phyloP scores from a whole-genome alignment of 2,329 filamentous ascomycete species.

The Fusarium setosum region DNA sequence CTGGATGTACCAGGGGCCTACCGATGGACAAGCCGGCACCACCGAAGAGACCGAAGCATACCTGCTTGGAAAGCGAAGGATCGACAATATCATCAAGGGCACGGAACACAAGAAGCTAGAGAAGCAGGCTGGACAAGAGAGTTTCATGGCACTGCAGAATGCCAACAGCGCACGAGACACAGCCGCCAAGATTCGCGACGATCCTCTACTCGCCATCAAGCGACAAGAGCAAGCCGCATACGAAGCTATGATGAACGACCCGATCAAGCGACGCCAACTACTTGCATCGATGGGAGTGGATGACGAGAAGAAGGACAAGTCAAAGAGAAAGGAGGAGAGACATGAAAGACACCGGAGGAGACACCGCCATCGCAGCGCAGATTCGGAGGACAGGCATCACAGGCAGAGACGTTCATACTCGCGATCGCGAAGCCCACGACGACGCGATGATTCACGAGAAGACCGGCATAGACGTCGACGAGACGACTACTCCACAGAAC shows the following conservation, averaged over 20 bases:
- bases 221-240: slow-evolving; percentile 87
- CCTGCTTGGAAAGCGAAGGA: slow-evolving; percentile 88
- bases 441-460: slow-evolving; percentile 46
- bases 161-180: slow-evolving; percentile 83
- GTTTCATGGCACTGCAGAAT: slow-evolving; percentile 71
- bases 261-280: slow-evolving; percentile 73
- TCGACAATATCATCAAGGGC: slow-evolving; percentile 84
- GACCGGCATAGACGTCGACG: slow-evolving; percentile 39
- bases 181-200: slow-evolving; percentile 86
- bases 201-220: slow-evolving; percentile 94
- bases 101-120: slow-evolving; percentile 84
- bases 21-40: slow-evolving; percentile 78
- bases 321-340: slow-evolving; percentile 44
- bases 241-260: slow-evolving; percentile 83
- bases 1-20: slow-evolving; percentile 97
- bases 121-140: slow-evolving; percentile 75
- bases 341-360: slow-evolving; percentile 55
- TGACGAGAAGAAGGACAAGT: slow-evolving; percentile 56
- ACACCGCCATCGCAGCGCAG: slow-evolving; percentile 56
- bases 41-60: slow-evolving; percentile 95
- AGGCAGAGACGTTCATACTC: slow-evolving; percentile 59
- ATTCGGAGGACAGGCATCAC: slow-evolving; percentile 51
- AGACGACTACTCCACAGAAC: slow-evolving; percentile 41
- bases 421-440: slow-evolving; percentile 56
- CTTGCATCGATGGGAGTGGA: slow-evolving; percentile 72